These are phyloP conservation scores for Mycena filopes DNA, from an alignment of 768 basidiomycete species.

Conservation along the genomic window DNA sequence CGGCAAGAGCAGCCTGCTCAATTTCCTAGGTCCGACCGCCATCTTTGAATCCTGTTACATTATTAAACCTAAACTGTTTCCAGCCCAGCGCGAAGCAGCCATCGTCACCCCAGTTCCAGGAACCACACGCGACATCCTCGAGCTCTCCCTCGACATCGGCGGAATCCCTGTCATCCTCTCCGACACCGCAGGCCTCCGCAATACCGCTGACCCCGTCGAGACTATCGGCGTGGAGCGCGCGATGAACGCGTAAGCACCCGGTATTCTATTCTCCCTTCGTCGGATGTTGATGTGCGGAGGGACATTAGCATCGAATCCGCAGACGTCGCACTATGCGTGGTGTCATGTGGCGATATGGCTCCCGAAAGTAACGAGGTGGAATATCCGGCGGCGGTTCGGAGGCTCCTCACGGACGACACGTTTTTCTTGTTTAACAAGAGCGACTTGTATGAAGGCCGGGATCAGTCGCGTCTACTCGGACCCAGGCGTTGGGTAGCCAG, in stretches of 20 bases:
- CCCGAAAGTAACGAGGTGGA: conserved; percentile 17
- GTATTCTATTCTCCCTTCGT: conserved; percentile 1
- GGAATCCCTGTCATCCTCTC: conserved; percentile 84
- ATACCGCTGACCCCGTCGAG: conserved; percentile 78
- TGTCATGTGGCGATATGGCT: conserved; percentile 69
- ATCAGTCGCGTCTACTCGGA: conserved; percentile 7
- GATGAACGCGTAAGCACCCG: conserved; percentile 63
- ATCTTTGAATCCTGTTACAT: background rate
- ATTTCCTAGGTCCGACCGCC: conserved; percentile 73
- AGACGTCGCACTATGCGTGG: conserved; percentile 82
- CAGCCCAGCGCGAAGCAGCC: conserved; percentile 88
- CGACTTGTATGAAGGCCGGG: conserved; percentile 54
- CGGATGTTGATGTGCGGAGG: background rate
- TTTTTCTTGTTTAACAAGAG: conserved; percentile 83
- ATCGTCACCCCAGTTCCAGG: conserved; percentile 91
- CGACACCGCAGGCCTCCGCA: conserved; percentile 88
- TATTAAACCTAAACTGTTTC: conserved; percentile 1
- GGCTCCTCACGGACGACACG: conserved; percentile 66
- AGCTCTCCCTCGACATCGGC: conserved; percentile 87
- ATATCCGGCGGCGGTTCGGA: conserved; percentile 59
- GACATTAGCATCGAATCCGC: conserved; percentile 67
- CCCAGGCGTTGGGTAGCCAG: conserved; percentile 68
- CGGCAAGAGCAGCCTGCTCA: conserved; percentile 91
- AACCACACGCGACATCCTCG: conserved; percentile 89
- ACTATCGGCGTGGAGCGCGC: conserved; percentile 85